These are phyloP conservation scores for Geosiphon pyriformis DNA, from an alignment of 192 early-diverging fungal genomes.

Conservation along the genomic window DNA sequence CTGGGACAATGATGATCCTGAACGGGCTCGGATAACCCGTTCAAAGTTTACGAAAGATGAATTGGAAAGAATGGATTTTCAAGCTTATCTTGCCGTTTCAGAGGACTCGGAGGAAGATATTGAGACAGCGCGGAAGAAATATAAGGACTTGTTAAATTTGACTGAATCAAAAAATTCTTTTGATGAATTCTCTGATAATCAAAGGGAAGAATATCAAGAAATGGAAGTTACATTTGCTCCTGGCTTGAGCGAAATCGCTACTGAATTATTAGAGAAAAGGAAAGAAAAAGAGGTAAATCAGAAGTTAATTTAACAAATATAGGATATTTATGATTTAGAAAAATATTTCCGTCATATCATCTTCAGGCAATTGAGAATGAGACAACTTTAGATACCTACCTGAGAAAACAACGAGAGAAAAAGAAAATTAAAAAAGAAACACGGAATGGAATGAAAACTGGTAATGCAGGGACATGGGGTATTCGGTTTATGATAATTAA, in stretches of 20 bases:
- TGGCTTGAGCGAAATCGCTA: constrained; percentile 72
- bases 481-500: too few relatives aligned
- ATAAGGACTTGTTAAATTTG: constrained; percentile 39
- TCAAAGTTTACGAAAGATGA: constrained; percentile 86
- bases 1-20: constrained; percentile 93
- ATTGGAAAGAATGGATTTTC: constrained; percentile 87
- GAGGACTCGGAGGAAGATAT: constrained; percentile 60
- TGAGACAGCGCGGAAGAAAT: constrained; percentile 43
- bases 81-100: constrained; percentile 76
- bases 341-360: too few relatives aligned
- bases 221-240: constrained; percentile 97
- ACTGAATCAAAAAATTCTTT: constrained; percentile 37
- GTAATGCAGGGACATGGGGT: too few relatives aligned
- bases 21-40: constrained; percentile 70
- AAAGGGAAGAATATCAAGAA: constrained; percentile 54
- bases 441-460: constrained; percentile 31
- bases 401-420: constrained; percentile 80
- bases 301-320: background rate
- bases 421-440: constrained; percentile 53
- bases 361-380: constrained; percentile 73
- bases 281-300: constrained; percentile 30
- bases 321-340: constrained; percentile 1
- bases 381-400: constrained; percentile 78
- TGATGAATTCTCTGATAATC: constrained; percentile 32
- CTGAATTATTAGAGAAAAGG: constrained; percentile 51